Conservation (phyloP, 2,329 filamentous ascomycete species). For the Xylaria digitata region DNA sequence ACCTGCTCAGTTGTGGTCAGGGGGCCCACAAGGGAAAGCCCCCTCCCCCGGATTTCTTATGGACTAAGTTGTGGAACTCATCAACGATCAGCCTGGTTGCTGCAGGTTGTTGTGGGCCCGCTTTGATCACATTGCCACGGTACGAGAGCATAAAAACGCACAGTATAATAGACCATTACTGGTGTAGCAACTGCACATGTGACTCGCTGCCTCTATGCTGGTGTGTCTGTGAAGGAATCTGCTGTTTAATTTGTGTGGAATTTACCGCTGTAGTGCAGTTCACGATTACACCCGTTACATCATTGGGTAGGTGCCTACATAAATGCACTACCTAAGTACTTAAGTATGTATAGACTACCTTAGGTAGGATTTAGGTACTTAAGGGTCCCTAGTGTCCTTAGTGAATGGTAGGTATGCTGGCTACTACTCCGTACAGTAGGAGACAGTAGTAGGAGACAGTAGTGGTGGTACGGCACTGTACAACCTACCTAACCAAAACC, state of each 20-base stretch:
- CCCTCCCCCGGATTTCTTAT: constrained; percentile 48
- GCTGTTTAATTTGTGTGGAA: background rate
- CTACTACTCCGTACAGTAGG: too few species aligned
- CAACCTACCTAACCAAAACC: background rate
- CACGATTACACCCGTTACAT: background rate
- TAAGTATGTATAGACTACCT: too few species aligned
- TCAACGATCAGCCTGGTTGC: constrained; percentile 40
- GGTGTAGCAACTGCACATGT: background rate
- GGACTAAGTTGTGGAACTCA: constrained; percentile 32
- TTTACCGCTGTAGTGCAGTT: background rate
- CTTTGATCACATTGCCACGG: constrained; percentile 38
- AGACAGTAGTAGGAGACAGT: too few species aligned
- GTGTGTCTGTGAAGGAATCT: background rate
- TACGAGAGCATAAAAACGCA: constrained; percentile 17
- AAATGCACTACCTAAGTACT: too few species aligned
- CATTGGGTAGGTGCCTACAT: too few species aligned
- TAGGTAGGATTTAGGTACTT: too few species aligned
- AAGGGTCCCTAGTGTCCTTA: too few species aligned
- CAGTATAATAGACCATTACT: constrained; percentile 1
- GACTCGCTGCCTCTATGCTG: background rate
- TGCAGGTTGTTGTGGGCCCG: constrained; percentile 39
- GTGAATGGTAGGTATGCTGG: too few species aligned
- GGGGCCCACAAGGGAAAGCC: constrained; percentile 26
- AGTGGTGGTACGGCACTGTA: background rate
- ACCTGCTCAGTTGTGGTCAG: background rate